Evolutionary conservation across 2,329 filamentous ascomycete genomes (phyloP), one percentile per base, ranked within the genome.

Genomic region (Neofusicoccum umdonicola): DNA sequence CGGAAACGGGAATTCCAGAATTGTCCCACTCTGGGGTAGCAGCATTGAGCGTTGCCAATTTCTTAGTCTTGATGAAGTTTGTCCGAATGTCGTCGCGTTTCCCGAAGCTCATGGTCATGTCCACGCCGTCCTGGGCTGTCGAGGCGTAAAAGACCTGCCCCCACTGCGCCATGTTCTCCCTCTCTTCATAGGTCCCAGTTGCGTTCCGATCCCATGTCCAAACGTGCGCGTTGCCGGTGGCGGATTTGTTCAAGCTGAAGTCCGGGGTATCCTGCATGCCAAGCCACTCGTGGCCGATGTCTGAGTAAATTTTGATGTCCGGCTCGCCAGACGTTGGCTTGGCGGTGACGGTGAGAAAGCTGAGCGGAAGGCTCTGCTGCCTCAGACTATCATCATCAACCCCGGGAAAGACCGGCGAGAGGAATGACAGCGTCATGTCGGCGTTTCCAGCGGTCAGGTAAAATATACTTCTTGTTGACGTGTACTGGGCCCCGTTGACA

Each of bases 211-310:
- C 71, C 37, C 80, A 69, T 4, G 71, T 70, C 64, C 76, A 79
- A 56, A 79, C 67, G 4, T 69, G 63, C 37, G 75, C 69, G 44
- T 67, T 57, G 17, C 70, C 68, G 27, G 66, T 51, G 3, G 67
- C 64, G 13, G 71, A 64, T 41, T 75, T 74, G n/a, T 61, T 63
- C 12, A 70, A 52, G 11, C 63, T 65, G 8, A 72, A 71, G 3
- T 45, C 34, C 7, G 54, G 35, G 9, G 64, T 70, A 35, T 67
- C 65, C 45, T 70, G 67, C 13, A 69, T 70, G 5, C 79, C 80
- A 15, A 77, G 73, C 78, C 79, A 82, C 58, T 74, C 74, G n/a
- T 76, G 77, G 66, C 81, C 80, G 19, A 82, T 79, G 65, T 78
- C 77, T 0, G 77, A 78, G 65, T 79, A 80, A 1, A 81, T 68